A percentile compares a stretch with the other conserved stretches of the same genome.
These are phyloP conservation scores for Moesziomyces parantarcticus DNA, from an alignment of 1,284 basidiomycete genomes.

Conservation along the genomic window DNA sequence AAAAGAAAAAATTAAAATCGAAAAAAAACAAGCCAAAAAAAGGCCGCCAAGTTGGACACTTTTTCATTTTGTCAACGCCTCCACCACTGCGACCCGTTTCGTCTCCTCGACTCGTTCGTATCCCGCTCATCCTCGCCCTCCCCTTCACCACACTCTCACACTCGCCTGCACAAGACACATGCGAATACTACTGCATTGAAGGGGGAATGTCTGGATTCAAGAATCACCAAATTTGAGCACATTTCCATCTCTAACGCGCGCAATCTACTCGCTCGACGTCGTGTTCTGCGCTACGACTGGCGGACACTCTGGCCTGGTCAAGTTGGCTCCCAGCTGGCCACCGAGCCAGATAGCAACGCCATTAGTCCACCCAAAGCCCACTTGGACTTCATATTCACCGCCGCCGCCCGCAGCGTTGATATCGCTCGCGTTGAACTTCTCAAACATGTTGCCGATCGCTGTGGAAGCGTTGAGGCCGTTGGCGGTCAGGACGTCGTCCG, in stretches of 20 bases:
- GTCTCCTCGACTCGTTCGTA: too few species aligned
- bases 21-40: neutral
- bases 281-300: slow-evolving; percentile 22
- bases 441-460: slow-evolving; percentile 72
- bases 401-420: slow-evolving; percentile 80
- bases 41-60: too few species aligned
- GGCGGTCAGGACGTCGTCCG: slow-evolving; percentile 20
- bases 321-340: slow-evolving; percentile 41
- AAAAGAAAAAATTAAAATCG: neutral
- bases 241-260: neutral
- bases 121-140: slow-evolving; percentile 7
- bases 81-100: too few species aligned
- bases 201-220: too few species aligned
- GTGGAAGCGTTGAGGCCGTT: slow-evolving; percentile 57
- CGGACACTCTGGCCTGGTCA: slow-evolving; percentile 41
- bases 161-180: neutral
- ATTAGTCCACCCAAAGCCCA: slow-evolving; percentile 62
- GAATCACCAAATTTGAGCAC: too few species aligned
- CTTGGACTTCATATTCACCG: slow-evolving; percentile 83
- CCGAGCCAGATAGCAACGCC: slow-evolving; percentile 46
- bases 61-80: too few species aligned
- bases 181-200: too few species aligned
- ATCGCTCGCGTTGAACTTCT: slow-evolving; percentile 77
- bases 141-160: neutral
- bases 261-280: slow-evolving; percentile 11